Evolutionary conservation across 2,329 filamentous ascomycete species (phyloP), one percentile per base, ranked within the genome.

Genomic region (Cordyceps pruinosa): DNA sequence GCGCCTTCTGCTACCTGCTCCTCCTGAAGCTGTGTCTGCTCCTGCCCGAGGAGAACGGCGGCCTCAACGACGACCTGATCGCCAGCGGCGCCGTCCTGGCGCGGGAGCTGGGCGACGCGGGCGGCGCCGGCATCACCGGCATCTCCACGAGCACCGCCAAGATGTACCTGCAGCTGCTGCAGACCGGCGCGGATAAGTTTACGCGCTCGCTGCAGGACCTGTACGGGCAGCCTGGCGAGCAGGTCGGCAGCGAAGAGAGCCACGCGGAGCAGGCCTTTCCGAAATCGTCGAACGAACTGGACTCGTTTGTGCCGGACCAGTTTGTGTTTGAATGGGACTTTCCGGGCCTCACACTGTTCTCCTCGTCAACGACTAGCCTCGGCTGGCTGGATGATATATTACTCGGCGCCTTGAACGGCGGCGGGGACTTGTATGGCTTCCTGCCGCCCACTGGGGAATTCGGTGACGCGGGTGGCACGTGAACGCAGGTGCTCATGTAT

Each of bases 311-410:
- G 1, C 79, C 79, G 0, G 76, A 77, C 60, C 76, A 82, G 57
- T 82, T 82, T 59, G 73, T 80, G 0, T 76, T 80, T n/a, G 79
- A 82, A 58, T 82, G 78, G 79, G 78, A 81, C 59, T 82, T 82
- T 59, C 79, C 79, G 0, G 79, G 78, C 0, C 62, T 82, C 35
- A 80, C 66, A 0, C 76, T 69, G 56, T 82, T 66, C 51, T 69
- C 66, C 1, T 67, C 63, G 4, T 63, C 63, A 1, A 62, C 60
- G 0, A 65, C 63, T 1, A 64, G 64, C 8, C 59, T 63, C 7
- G 62, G 64, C 1, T 68, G 65, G 65, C 54, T 67, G 4, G 65
- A 67, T 39, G 63, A 65, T 26, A 63, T 68, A 28, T 34, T 68
- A 1, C 57, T 61, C 10, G 61, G 62, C 5, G 58, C 65, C 3